A percentile compares a stretch with the other conserved stretches of the same genome.
phyloP scores from a whole-genome alignment of 225 moss, liverwort and hornwort genomes.

The Marchantia polymorpha region DNA sequence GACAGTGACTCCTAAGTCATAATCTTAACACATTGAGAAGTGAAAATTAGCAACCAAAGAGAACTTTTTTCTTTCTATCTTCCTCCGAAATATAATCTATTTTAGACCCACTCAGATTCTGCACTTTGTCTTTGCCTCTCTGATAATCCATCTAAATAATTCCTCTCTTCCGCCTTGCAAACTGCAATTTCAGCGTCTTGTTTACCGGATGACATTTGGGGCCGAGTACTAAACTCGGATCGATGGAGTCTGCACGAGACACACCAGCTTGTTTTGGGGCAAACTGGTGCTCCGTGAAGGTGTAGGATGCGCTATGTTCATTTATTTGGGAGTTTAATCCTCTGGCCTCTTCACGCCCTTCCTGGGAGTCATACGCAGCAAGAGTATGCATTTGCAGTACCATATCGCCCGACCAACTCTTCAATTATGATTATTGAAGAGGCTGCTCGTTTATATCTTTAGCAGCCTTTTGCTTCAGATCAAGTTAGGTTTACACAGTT shows the following conservation, averaged over 20 bases:
- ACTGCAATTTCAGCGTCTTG: slow-evolving; percentile 38
- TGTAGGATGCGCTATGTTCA: slow-evolving; percentile 70
- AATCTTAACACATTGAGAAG: too few species aligned
- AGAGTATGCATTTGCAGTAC: too few species aligned
- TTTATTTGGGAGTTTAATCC: slow-evolving; percentile 92
- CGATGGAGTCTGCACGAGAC: slow-evolving; percentile 54
- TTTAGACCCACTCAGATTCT: slow-evolving; percentile 5
- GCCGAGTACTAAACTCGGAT: slow-evolving; percentile 46
- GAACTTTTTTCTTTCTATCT: too few species aligned
- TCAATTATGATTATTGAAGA: too few species aligned
- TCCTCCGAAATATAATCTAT: slow-evolving; percentile 13
- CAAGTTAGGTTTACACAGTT: too few species aligned
- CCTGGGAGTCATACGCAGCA: slow-evolving; percentile 40
- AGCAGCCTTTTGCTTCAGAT: too few species aligned
- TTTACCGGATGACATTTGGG: slow-evolving; percentile 45
- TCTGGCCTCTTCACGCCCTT: slow-evolving; percentile 85
- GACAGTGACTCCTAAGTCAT: too few species aligned
- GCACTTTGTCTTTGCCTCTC: slow-evolving; percentile 16
- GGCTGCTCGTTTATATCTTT: too few species aligned
- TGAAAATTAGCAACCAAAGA: too few species aligned
- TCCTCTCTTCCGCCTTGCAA: slow-evolving; percentile 19
- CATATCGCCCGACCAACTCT: too few species aligned
- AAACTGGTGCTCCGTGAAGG: slow-evolving; percentile 57
- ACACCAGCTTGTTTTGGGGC: slow-evolving; percentile 60
- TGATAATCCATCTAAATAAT: slow-evolving; percentile 1